phyloP scores from a whole-genome alignment of 2,329 filamentous ascomycete species.

The Beauveria varroae region DNA sequence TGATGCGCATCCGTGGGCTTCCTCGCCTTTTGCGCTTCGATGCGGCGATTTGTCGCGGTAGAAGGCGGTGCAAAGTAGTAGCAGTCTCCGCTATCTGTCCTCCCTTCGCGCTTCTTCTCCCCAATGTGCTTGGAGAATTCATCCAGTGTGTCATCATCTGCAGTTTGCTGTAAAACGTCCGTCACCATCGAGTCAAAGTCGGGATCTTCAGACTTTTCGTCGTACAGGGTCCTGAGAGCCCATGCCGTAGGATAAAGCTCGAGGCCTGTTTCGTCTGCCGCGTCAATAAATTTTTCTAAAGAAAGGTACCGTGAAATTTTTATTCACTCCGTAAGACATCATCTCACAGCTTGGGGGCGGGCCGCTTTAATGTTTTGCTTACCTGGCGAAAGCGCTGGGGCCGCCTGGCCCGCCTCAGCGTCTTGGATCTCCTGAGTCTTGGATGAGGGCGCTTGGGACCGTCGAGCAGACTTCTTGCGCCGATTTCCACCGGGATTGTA shows the following conservation, averaged over 20 bases:
- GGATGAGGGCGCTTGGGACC: neutral
- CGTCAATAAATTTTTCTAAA: constrained; percentile 44
- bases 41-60: constrained; percentile 29
- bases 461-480: constrained; percentile 20
- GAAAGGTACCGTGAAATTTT: constrained; percentile 2
- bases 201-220: constrained; percentile 45
- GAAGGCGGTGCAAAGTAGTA: constrained; percentile 46
- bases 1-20: constrained; percentile 38
- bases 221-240: constrained; percentile 52
- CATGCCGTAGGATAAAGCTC: constrained; percentile 53
- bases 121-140: constrained; percentile 45
- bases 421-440: constrained; percentile 15
- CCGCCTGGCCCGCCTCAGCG: neutral
- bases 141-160: constrained; percentile 42
- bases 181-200: constrained; percentile 50
- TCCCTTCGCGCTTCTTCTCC: constrained; percentile 50
- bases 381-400: constrained; percentile 5
- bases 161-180: constrained; percentile 49
- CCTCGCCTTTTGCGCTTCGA: constrained; percentile 34
- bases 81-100: constrained; percentile 42
- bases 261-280: constrained; percentile 52
- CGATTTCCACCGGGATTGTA: constrained; percentile 32
- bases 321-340: neutral
- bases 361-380: constrained; percentile 4
- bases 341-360: neutral